phyloP scores from a whole-genome alignment of 805 yeast genomes.

The Phaffomyces thermotolerans region DNA sequence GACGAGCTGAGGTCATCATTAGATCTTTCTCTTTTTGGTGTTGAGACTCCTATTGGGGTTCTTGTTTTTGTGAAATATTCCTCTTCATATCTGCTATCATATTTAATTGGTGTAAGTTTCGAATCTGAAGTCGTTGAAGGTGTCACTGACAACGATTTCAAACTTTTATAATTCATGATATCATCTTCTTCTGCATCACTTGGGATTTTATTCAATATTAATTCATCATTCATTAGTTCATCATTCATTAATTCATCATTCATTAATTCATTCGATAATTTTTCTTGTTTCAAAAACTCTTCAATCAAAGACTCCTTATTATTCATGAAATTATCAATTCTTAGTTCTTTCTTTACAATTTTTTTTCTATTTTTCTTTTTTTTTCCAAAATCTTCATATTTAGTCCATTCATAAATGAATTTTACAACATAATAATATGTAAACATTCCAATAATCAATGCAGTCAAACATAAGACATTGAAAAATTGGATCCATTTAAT shows the following conservation, averaged over 20 bases:
- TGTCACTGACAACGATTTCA: slow-evolving; percentile 9
- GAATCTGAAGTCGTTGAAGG: slow-evolving; percentile 5
- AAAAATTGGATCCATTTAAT: slow-evolving; percentile 19
- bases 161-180: slow-evolving; percentile 11
- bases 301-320: slow-evolving; percentile 1
- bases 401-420: slow-evolving; percentile 18
- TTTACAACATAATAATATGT: slow-evolving; percentile 16
- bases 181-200: slow-evolving; percentile 19
- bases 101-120: not conserved
- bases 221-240: not conserved
- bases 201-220: not conserved
- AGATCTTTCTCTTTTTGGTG: too few species aligned
- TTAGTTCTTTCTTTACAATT: slow-evolving; percentile 4
- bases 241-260: not conserved
- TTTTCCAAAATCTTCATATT: slow-evolving; percentile 9
- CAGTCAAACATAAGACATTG: slow-evolving; percentile 18
- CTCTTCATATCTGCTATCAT: too few species aligned
- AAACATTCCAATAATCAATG: slow-evolving; percentile 17
- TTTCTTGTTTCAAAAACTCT: slow-evolving; percentile 6
- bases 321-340: not conserved
- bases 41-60: too few species aligned
- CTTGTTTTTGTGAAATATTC: too few species aligned
- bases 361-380: slow-evolving; percentile 1
- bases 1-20: too few species aligned
- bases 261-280: slow-evolving; percentile 1